These are phyloP conservation scores for Suillus variegatus DNA, from an alignment of 768 basidiomycete genomes.

Conservation along the genomic window DNA sequence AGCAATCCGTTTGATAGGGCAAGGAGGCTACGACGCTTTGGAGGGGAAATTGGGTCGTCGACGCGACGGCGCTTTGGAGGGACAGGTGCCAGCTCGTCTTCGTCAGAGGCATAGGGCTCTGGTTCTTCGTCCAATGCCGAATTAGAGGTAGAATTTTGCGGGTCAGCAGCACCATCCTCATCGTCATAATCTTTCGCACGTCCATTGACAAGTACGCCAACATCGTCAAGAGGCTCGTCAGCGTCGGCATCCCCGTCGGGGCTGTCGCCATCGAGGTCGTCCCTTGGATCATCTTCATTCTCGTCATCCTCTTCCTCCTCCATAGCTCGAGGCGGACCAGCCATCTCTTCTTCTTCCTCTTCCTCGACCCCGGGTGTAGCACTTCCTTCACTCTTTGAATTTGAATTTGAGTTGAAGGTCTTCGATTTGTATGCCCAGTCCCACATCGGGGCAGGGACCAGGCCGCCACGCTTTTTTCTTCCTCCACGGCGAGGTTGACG, in stretches of 20 bases:
- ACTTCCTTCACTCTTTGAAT: slow-evolving; percentile 51
- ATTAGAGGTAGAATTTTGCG: slow-evolving; percentile 5
- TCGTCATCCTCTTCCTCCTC: slow-evolving; percentile 60
- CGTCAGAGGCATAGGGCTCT: slow-evolving; percentile 9
- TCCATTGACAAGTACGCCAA: slow-evolving; percentile 3
- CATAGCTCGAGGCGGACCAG: slow-evolving; percentile 52
- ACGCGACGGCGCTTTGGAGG: slow-evolving; percentile 3
- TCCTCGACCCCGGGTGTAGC: slow-evolving; percentile 35
- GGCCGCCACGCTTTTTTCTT: slow-evolving; percentile 60
- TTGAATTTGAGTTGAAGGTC: slow-evolving; percentile 33
- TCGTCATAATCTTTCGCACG: slow-evolving; percentile 17
- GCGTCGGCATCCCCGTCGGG: slow-evolving; percentile 16
- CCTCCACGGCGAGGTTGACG: slow-evolving; percentile 24
- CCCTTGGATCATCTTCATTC: slow-evolving; percentile 17
- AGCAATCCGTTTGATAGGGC: background rate
- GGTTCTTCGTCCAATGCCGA: slow-evolving; percentile 8
- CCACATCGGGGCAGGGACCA: slow-evolving; percentile 85
- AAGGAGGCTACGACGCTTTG: slow-evolving; percentile 3
- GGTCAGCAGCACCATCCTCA: slow-evolving; percentile 16
- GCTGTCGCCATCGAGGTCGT: slow-evolving; percentile 18
- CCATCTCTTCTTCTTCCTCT: slow-evolving; percentile 43
- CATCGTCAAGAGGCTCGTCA: slow-evolving; percentile 8
- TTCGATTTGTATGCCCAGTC: slow-evolving; percentile 69
- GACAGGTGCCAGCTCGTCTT: background rate
- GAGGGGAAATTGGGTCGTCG: background rate